Percentiles rank a stretch among this genome's conserved stretches.
phyloP scores from a whole-genome alignment of 2,329 filamentous ascomycete species.

The Helotiales sp. region DNA sequence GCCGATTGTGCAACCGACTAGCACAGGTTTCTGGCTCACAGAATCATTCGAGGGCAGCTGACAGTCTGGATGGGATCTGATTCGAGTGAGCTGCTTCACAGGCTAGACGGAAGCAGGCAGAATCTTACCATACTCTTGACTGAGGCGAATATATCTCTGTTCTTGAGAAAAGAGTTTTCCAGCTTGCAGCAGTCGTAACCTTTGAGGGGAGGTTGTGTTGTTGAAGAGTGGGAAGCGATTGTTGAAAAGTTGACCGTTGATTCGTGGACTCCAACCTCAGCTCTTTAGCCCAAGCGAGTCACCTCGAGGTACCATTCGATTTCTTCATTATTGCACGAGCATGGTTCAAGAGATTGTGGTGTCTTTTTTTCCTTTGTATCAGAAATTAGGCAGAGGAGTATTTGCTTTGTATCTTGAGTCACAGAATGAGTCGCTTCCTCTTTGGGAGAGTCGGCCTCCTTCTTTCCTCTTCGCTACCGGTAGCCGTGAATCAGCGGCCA shows the following conservation, averaged over 20 bases:
- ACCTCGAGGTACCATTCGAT: not conserved
- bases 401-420: not conserved
- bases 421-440: not conserved
- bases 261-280: not conserved
- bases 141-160: not conserved
- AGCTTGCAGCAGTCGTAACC: slow-evolving; percentile 8
- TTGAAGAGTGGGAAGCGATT: not conserved
- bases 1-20: slow-evolving; percentile 19
- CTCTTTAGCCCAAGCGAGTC: not conserved
- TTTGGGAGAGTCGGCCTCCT: not conserved
- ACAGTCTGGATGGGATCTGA: slow-evolving; percentile 12
- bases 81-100: slow-evolving; percentile 9
- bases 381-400: not conserved
- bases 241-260: not conserved
- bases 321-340: not conserved
- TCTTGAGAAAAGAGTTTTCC: not conserved
- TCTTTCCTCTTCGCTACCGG: not conserved
- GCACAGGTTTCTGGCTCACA: slow-evolving; percentile 16
- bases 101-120: not conserved
- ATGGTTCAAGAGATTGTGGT: too few species aligned
- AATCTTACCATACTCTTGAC: not conserved
- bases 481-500: not conserved
- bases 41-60: slow-evolving; percentile 18
- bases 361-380: not conserved
- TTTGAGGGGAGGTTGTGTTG: slow-evolving; percentile 14